Evolutionary conservation across 768 basidiomycete genomes (phyloP).

Genomic region (Trametes cinnabarina): DNA sequence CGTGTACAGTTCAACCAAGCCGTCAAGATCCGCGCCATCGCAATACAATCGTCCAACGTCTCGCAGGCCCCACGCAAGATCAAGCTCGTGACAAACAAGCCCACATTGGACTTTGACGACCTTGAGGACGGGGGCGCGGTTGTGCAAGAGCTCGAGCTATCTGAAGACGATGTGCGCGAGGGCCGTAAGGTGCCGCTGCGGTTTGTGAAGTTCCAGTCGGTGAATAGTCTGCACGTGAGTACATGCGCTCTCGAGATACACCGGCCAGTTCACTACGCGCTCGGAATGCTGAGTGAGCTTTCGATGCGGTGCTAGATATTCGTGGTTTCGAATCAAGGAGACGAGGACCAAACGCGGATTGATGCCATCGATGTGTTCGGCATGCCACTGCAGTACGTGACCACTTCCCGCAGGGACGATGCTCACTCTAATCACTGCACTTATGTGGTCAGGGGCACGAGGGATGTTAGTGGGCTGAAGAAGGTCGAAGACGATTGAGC

Average conservation of each 20-base stretch:
- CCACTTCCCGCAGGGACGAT: too few species aligned
- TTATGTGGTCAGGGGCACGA: constrained; percentile 14
- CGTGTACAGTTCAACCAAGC: constrained; percentile 61
- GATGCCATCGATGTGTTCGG: constrained; percentile 68
- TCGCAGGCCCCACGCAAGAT: constrained; percentile 56
- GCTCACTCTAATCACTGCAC: not conserved
- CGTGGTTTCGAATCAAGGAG: constrained; percentile 64
- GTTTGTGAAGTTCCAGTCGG: constrained; percentile 68
- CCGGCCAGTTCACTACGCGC: too few species aligned
- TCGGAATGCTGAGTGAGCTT: not conserved
- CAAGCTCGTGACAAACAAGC: constrained; percentile 62
- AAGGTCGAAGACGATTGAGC: constrained; percentile 26
- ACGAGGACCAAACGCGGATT: constrained; percentile 61
- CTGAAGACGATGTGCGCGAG: constrained; percentile 45
- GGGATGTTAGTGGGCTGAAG: constrained; percentile 30
- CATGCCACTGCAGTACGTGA: constrained; percentile 51
- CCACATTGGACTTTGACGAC: constrained; percentile 62
- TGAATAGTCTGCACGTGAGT: constrained; percentile 65
- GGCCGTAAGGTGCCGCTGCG: constrained; percentile 53
- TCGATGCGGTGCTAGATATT: constrained; percentile 49
- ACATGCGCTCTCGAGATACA: not conserved
- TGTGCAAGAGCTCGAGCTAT: constrained; percentile 56
- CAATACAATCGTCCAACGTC: constrained; percentile 41
- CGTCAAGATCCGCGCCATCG: constrained; percentile 60
- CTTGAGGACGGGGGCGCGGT: constrained; percentile 52